A percentile compares a stretch with the other conserved stretches of the same genome.
phyloP scores from a whole-genome alignment of 306 rosid species.

The Vicia faba region DNA sequence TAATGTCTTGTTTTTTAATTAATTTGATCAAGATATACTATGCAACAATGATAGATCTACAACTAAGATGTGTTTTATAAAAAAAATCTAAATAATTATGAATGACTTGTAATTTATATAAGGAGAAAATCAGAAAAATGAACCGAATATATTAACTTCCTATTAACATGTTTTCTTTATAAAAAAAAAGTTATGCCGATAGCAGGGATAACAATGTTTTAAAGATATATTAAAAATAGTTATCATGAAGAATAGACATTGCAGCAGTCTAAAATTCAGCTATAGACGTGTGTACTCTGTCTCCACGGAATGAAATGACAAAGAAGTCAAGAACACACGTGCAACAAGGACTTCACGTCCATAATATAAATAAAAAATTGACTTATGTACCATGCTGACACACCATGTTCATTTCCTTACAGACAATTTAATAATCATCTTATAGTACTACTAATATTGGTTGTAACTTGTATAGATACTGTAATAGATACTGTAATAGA shows the following conservation, averaged over 20 bases:
- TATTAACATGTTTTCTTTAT: too few species aligned
- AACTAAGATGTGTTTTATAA: too few species aligned
- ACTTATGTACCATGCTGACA: not conserved
- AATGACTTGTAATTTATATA: too few species aligned
- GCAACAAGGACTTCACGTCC: not conserved
- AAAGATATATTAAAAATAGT: too few species aligned
- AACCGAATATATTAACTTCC: too few species aligned
- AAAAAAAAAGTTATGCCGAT: too few species aligned
- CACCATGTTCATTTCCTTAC: slow-evolving; percentile 3
- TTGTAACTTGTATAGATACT: not conserved
- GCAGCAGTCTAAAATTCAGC: not conserved
- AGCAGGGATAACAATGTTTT: too few species aligned
- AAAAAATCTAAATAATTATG: too few species aligned
- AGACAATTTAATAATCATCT: slow-evolving; percentile 1
- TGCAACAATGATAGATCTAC: too few species aligned
- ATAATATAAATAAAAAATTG: not conserved
- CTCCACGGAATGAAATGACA: not conserved
- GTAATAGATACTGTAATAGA: not conserved
- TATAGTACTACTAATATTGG: not conserved
- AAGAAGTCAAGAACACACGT: not conserved
- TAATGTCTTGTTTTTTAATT: too few species aligned
- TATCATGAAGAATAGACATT: not conserved
- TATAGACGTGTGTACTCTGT: not conserved
- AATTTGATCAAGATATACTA: too few species aligned
- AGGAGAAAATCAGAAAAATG: too few species aligned